Base-by-base conservation (phyloP, 2,329 filamentous ascomycete species). In the Fusarium clavum region DNA sequence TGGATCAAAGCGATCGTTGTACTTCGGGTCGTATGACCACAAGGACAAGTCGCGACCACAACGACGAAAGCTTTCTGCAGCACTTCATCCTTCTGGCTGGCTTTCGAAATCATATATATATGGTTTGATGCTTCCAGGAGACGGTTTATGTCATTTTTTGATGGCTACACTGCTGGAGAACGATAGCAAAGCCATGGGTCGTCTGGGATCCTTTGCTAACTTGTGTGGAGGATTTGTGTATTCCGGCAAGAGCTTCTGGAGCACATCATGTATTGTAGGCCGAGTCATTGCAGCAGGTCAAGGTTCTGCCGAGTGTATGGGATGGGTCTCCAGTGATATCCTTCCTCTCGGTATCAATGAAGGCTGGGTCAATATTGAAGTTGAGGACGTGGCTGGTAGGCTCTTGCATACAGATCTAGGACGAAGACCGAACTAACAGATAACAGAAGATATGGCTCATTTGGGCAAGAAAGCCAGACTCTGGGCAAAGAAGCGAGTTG, bases 91-190 rank as follows among this genome's bases (percentile, higher is more conserved):
- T 4, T 84, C 86, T 1, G 90, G 90, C 3, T 92, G 90, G 90
- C 82, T 92, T 20, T 91, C 89, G 8, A 89, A 89, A 76, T 90
- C 88, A 25, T 92, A 91, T 71, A 81, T 91, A 10, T 91, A 88
- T 34, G 89, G 90, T 1, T 77, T 92, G 46, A 84, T 91, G 73
- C 80, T 92, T 11, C 90, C 90, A 0, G 90, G 90, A 5, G 90
- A 92, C 68, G 83, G 84, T 3, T 73, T 91, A 29, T 84, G 85
- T 53, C 89, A 91, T 74, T 86, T 90, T 62, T 81, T 92, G 47
- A 92, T 92, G 83, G 86, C 89, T 3, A 88, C 89, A 6, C 78
- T 92, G 52, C 77, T 92, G 8, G 90, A 92, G 73, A 90, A 88
- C 62, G 89, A 92, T 67, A 81, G 82, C n/a, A 81, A 84, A 24